A percentile compares a stretch with the other conserved stretches of the same genome.
Evolutionary conservation across 305 asterid species (phyloP).

Genomic region (Petunia hybrid): DNA sequence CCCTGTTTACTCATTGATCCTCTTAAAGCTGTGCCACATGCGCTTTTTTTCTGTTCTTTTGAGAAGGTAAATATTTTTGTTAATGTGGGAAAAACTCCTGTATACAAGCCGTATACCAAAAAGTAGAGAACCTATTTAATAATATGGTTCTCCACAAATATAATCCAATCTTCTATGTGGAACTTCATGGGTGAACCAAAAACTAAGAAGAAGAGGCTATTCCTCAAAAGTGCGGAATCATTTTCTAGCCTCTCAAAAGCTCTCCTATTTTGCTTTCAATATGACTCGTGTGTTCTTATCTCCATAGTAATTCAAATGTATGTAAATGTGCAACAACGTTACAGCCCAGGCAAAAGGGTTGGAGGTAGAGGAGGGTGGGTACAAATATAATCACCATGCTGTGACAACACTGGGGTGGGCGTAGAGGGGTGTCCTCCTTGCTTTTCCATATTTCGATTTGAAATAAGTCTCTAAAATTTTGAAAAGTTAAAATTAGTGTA

Average conservation of each 20-base stretch:
- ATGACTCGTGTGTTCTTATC: neutral
- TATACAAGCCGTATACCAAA: no score
- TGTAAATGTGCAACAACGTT: slow-evolving; percentile 4
- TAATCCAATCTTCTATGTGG: no score
- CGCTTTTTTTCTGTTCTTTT: no score
- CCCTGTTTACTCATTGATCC: neutral
- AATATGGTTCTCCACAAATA: no score
- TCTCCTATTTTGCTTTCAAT: no score
- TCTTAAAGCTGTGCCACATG: neutral
- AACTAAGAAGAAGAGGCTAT: no score
- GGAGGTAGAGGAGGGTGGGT: neutral
- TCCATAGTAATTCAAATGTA: neutral
- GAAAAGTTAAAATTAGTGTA: slow-evolving; percentile 4
- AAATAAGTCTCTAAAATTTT: neutral
- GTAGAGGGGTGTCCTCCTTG: neutral
- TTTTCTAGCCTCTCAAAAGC: no score
- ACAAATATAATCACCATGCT: neutral
- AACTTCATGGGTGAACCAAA: no score
- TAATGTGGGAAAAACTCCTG: no score
- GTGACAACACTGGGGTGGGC: neutral
- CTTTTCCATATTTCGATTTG: neutral
- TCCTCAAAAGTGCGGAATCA: no score
- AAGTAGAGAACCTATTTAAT: no score
- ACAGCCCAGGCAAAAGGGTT: neutral
- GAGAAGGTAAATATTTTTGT: no score